A percentile compares a stretch with the other conserved stretches of the same genome.
phyloP scores from a whole-genome alignment of 1,284 basidiomycete species.

The Malassezia arunalokei region DNA sequence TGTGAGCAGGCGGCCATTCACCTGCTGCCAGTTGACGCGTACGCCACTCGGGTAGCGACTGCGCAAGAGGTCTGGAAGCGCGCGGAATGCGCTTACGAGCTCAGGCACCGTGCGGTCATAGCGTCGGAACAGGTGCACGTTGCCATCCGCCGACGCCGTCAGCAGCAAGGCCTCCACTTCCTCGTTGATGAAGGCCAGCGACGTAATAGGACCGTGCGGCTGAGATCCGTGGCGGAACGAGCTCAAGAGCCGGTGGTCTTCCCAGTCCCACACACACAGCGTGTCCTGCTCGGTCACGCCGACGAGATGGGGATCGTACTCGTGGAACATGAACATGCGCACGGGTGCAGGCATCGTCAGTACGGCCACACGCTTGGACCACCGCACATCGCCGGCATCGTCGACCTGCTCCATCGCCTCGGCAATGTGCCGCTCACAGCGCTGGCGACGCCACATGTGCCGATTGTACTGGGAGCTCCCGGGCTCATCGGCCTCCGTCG shows the following conservation, averaged over 20 bases:
- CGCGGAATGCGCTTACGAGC: constrained; percentile 87
- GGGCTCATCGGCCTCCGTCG: constrained; percentile 87
- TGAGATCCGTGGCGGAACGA: constrained; percentile 83
- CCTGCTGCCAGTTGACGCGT: constrained; percentile 87
- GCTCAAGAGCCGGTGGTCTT: constrained; percentile 61
- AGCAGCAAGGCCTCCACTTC: constrained; percentile 83
- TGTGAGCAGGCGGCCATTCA: constrained; percentile 67
- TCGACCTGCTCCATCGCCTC: constrained; percentile 60
- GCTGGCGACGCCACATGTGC: constrained; percentile 83
- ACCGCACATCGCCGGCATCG: constrained; percentile 58
- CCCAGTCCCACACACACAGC: constrained; percentile 93
- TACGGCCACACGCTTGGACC: constrained; percentile 68
- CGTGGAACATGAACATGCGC: constrained; percentile 65
- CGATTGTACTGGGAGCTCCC: constrained; percentile 87
- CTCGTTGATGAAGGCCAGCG: constrained; percentile 88
- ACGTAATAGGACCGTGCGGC: constrained; percentile 68
- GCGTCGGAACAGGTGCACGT: constrained; percentile 79
- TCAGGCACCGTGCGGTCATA: constrained; percentile 57
- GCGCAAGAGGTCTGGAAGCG: constrained; percentile 63
- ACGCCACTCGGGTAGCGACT: constrained; percentile 66
- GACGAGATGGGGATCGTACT: constrained; percentile 78
- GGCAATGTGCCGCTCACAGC: constrained; percentile 69
- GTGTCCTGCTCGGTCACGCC: constrained; percentile 74
- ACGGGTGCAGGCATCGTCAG: constrained; percentile 53
- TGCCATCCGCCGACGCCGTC: constrained; percentile 78